Conservation (phyloP, 2,329 filamentous ascomycete genomes). For the Fonsecaea monophora region DNA sequence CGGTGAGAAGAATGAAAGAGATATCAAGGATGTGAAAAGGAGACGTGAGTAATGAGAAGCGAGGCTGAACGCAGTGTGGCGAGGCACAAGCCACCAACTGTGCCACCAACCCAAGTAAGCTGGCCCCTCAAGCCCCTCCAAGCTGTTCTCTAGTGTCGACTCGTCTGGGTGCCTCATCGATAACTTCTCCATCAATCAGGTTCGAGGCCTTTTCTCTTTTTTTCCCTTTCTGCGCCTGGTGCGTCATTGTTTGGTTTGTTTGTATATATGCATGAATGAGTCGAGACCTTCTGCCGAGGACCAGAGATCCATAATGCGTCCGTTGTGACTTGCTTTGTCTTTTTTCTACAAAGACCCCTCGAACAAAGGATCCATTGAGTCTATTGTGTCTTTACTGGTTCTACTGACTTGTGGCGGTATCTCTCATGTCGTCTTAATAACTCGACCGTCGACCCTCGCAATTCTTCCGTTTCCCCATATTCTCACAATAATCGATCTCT, state of each 20-base stretch:
- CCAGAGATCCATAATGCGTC: background rate
- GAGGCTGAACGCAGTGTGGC: background rate
- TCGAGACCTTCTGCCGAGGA: conserved; percentile 6
- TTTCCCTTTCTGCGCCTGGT: background rate
- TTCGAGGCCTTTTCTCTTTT: background rate
- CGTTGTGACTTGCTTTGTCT: background rate
- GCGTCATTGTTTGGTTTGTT: conserved; percentile 23
- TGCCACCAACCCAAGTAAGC: background rate
- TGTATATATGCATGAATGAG: background rate
- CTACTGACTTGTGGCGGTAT: background rate
- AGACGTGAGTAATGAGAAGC: background rate
- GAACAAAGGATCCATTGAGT: background rate
- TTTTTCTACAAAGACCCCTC: conserved; percentile 2
- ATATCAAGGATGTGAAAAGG: background rate
- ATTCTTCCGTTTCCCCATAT: conserved; percentile 2
- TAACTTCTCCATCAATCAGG: background rate
- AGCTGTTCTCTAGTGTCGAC: no score
- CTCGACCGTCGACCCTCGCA: background rate
- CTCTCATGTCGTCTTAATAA: background rate
- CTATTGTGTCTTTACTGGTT: background rate
- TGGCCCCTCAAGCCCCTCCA: background rate
- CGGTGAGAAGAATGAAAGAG: background rate
- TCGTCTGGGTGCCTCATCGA: background rate
- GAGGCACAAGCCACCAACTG: background rate
- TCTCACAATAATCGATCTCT: conserved; percentile 9